Base-by-base conservation (phyloP, 2,329 filamentous ascomycete genomes). In the Coniella lustricola region DNA sequence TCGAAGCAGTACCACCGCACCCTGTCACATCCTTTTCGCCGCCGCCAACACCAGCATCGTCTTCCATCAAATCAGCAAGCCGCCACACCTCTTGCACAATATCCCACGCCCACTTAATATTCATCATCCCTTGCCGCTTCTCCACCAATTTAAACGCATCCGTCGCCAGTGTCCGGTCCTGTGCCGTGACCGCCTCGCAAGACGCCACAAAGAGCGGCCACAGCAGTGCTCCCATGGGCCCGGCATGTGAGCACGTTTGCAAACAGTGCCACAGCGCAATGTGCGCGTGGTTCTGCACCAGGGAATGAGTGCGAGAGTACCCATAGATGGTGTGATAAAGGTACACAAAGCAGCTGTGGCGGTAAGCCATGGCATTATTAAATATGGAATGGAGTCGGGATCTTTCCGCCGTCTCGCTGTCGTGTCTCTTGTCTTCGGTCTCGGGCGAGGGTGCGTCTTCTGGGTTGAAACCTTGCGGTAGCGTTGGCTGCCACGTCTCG, bases 121-220 rank as follows among this genome's bases (percentile, higher is more conserved):
- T 85, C 16, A 72, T 73, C 81, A 84, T 84, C 17, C 81, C 79
- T 60, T 84, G 81, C 16, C 79, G 65, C 46, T 66, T 69, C 50
- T 76, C 73, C 8, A 81, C 68, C 4, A 73, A 74, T 4, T 63
- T 60, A 56, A 84, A 83, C 0, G 76, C 67, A 47, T 67, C 65
- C 21, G 68, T 61, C 3, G 79, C 77, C 16, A 78, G 62, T 5
- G 66, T 67, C 14, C 79, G 66, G 58, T 84, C 79, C 8, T 64
- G 66, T 1, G 61, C 56, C 14, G 60, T 67, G 8, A 68, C 64
- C 0, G 79, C 80, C 60, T 84, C 81, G 57, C 79, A 82, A 1
- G 77, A 73, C 2, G 79, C 76, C 9, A 81, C 78, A 56, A 84
- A 84, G 2, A 84, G 65, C 1, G 81, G 81, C 78, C 80, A 84